Percentiles rank a stretch among this genome's conserved stretches.
Evolutionary conservation across 2,329 filamentous ascomycete species (phyloP).

Genomic region (Aspergillus melleus): DNA sequence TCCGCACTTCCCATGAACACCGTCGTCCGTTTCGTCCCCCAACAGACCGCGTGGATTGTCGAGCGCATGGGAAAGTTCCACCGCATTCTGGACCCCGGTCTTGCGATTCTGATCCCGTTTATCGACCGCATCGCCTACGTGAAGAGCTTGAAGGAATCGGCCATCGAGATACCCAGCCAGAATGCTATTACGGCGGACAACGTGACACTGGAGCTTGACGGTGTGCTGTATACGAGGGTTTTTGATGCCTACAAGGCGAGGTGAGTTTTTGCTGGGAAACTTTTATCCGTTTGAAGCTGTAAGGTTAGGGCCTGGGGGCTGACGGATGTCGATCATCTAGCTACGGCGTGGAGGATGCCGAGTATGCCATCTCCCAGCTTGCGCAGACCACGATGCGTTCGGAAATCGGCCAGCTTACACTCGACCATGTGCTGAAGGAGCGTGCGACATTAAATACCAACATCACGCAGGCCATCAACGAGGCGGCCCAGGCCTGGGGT

Average conservation of each 20-base stretch:
- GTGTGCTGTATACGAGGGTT: conserved; percentile 90
- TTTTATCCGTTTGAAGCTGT: not conserved
- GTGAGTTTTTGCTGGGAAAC: conserved; percentile 48
- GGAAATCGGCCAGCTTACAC: conserved; percentile 92
- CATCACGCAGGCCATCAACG: conserved; percentile 98
- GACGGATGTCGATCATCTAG: conserved; percentile 45
- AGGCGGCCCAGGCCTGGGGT: conserved; percentile 95
- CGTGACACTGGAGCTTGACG: conserved; percentile 93
- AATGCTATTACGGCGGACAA: conserved; percentile 98
- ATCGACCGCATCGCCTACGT: conserved; percentile 97
- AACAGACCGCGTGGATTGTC: conserved; percentile 99
- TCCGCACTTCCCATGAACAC: conserved; percentile 83
- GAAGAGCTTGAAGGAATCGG: conserved; percentile 93
- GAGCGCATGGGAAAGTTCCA: conserved; percentile 99
- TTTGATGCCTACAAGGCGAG: conserved; percentile 98
- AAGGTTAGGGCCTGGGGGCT: not conserved
- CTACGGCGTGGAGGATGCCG: conserved; percentile 97
- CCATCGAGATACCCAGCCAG: conserved; percentile 95
- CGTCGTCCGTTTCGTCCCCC: conserved; percentile 93
- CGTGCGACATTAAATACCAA: conserved; percentile 94
- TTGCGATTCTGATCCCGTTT: conserved; percentile 85
- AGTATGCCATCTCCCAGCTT: conserved; percentile 97
- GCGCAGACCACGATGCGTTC: conserved; percentile 99
- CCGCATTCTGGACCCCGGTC: conserved; percentile 85
- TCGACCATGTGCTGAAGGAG: conserved; percentile 98